These are phyloP conservation scores for Stereocaulon alpinum DNA, from an alignment of 495 filamentous ascomycete genomes.

Conservation along the genomic window DNA sequence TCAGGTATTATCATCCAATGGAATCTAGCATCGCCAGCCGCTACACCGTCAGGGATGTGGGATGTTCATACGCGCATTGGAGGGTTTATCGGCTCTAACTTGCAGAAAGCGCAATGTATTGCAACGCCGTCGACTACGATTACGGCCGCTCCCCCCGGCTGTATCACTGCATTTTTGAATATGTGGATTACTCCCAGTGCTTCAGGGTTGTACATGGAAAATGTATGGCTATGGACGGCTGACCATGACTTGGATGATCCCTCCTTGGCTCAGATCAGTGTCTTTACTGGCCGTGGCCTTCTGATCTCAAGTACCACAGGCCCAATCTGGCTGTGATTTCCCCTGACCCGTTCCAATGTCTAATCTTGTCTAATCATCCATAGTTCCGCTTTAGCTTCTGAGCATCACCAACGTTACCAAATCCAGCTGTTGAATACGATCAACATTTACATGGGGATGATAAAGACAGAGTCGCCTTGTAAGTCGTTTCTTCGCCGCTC, in stretches of 20 bases:
- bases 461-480: slow-evolving; percentile 71
- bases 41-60: slow-evolving; percentile 41
- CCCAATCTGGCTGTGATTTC: slow-evolving; percentile 42
- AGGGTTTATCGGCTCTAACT: slow-evolving; percentile 43
- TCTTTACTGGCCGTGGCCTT: slow-evolving; percentile 61
- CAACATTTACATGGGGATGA: slow-evolving; percentile 61
- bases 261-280: slow-evolving; percentile 47
- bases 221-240: slow-evolving; percentile 59
- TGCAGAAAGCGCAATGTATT: slow-evolving; percentile 42
- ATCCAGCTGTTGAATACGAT: slow-evolving; percentile 64
- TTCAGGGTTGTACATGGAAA: slow-evolving; percentile 51
- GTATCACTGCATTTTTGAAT: slow-evolving; percentile 56
- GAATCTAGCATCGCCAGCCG: slow-evolving; percentile 46
- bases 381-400: slow-evolving; percentile 55
- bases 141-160: slow-evolving; percentile 36
- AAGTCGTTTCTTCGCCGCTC: too few species aligned
- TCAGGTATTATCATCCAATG: slow-evolving; percentile 68
- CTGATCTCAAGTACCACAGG: slow-evolving; percentile 43
- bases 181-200: slow-evolving; percentile 54
- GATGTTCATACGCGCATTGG: slow-evolving; percentile 49
- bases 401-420: slow-evolving; percentile 72
- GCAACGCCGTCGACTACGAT: slow-evolving; percentile 23
- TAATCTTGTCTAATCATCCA: slow-evolving; percentile 17
- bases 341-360: not conserved
- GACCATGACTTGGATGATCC: slow-evolving; percentile 64